Evolutionary conservation across 352 stramenopile species (phyloP), one percentile per base, ranked within the genome.

Genomic region (Globisporangium canariense): DNA sequence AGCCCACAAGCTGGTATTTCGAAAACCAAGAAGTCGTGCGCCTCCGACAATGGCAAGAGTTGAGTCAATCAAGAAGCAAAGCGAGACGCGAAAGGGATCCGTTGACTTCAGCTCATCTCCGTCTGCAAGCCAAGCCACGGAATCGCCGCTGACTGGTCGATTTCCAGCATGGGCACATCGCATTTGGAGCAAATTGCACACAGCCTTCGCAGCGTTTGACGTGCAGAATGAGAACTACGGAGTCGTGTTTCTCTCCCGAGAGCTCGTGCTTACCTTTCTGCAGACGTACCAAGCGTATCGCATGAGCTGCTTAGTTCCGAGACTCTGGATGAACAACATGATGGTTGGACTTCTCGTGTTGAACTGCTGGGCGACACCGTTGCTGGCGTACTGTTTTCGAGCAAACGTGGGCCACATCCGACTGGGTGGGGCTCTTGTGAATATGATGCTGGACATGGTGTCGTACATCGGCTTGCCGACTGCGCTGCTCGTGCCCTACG

Each of bases 301-400:
- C 2, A 43, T 71, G 5, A 74, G 68, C 20, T 41, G 55, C 14
- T 43, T 68, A 13, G 60, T 74, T 16, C 54, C 59, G 3, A 34
- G 57, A 9, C 16, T 34, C 49, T 71, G 64, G 64, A 74, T 74
- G 64, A 74, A 71, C 49, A 58, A 59, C 9, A 22, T 63, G 20
- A 51, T 71, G 18, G 60, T 68, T 11, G 25, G 50, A 14, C 45
- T 73, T 18, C 61, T 76, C 16, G 66, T 72, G 22, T 20, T 67
- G 32, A 75, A 52, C n/a, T 52, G 46, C 64, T 74, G 64, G 68
- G 50, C 61, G 25, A 72, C 53, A 6, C 65, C 61, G n/a, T 18
- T 75, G 5, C 65, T 71, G 56, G 47, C 63, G 32, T 38, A 51
- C 11, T 9, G 41, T 2, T 18, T 50, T 4, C 25, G 22, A 14